A percentile compares a stretch with the other conserved stretches of the same genome.
phyloP scores from a whole-genome alignment of 495 filamentous ascomycete genomes.

The Oidiodendron maius region DNA sequence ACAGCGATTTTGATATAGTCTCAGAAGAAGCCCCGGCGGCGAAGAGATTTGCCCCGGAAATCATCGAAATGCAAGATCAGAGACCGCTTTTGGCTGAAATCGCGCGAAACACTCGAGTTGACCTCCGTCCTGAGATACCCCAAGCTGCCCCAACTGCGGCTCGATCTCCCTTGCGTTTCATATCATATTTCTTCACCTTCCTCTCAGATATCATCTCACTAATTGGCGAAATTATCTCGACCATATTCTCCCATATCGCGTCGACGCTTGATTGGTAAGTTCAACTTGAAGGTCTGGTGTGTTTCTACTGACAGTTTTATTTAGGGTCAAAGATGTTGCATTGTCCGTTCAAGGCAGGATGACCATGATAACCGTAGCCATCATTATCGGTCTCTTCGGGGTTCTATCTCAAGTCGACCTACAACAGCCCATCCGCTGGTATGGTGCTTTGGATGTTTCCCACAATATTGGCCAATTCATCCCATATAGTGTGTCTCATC shows the following conservation, averaged over 20 bases:
- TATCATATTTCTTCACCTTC: too few species aligned
- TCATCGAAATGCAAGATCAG: neutral
- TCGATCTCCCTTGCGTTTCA: neutral
- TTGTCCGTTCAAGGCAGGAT: too few species aligned
- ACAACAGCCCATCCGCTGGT: neutral
- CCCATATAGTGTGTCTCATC: conserved; percentile 14
- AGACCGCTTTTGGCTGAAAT: neutral
- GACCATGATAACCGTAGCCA: neutral
- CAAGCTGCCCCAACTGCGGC: neutral
- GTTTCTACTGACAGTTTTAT: too few species aligned
- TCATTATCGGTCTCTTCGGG: neutral
- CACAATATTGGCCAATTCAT: conserved; percentile 21
- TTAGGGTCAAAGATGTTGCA: too few species aligned
- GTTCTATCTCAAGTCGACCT: neutral
- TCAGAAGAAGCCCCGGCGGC: neutral
- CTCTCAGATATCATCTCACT: too few species aligned
- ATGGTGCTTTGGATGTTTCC: conserved; percentile 10
- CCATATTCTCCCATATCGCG: neutral
- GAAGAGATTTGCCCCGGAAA: neutral
- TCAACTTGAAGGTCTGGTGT: too few species aligned
- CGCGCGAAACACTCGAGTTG: neutral
- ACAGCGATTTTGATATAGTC: neutral
- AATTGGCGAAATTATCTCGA: neutral
- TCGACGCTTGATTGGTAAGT: neutral
- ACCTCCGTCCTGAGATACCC: neutral